Conservation (phyloP, 2,329 filamentous ascomycete genomes). For the Fusarium bulbicola region DNA sequence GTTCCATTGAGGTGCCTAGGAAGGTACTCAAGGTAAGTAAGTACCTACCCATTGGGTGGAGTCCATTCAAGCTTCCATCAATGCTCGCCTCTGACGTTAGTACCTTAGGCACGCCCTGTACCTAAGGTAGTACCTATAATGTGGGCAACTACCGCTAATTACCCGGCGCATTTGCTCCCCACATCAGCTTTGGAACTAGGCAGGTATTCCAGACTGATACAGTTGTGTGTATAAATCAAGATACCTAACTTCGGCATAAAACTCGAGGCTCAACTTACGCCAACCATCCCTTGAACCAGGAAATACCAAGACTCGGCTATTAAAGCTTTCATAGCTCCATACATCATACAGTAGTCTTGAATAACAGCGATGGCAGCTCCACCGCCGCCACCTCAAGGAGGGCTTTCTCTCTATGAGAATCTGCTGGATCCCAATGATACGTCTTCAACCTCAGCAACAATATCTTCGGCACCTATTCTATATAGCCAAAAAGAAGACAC, state of each 20-base stretch:
- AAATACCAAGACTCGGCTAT: background rate
- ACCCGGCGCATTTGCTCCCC: conserved; percentile 40
- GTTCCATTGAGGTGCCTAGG: background rate
- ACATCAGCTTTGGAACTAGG: background rate
- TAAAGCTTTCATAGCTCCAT: background rate
- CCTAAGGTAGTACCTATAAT: background rate
- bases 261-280: background rate
- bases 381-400: conserved; percentile 51
- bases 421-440: conserved; percentile 71
- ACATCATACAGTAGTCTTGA: background rate
- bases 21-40: background rate
- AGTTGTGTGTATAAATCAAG: background rate
- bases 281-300: background rate
- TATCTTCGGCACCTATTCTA: conserved; percentile 78
- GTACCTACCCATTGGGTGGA: background rate
- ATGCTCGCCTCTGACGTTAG: background rate
- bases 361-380: conserved; percentile 43
- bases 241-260: background rate
- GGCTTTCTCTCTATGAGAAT: conserved; percentile 84
- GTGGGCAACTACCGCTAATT: conserved; percentile 38
- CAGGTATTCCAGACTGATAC: background rate
- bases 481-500: conserved; percentile 67
- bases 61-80: background rate
- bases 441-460: conserved; percentile 64
- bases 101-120: background rate